A percentile compares a stretch with the other conserved stretches of the same genome.
Conservation (phyloP, 192 early-diverging fungal species). For the Radiomyces spectabilis region DNA sequence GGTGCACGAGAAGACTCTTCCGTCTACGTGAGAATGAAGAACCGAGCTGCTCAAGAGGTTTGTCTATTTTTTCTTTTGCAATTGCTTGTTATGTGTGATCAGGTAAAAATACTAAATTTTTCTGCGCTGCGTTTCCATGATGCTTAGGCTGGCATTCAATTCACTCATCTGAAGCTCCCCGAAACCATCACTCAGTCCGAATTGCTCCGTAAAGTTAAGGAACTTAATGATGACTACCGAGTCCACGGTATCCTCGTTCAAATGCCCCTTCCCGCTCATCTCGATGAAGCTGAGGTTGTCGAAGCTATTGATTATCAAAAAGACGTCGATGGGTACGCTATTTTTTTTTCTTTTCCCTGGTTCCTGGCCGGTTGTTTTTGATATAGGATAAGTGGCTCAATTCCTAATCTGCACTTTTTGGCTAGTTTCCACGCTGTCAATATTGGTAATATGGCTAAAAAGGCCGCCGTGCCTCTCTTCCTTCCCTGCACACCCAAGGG, state of each 20-base stretch:
- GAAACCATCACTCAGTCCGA: slow-evolving; percentile 59
- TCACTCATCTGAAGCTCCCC: slow-evolving; percentile 61
- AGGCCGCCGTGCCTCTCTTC: slow-evolving; percentile 73
- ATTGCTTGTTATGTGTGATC: background rate
- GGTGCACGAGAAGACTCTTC: slow-evolving; percentile 90
- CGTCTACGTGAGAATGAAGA: slow-evolving; percentile 90
- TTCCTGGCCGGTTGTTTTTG: no score
- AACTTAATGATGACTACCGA: slow-evolving; percentile 68
- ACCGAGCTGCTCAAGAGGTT: slow-evolving; percentile 81
- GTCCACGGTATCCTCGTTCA: slow-evolving; percentile 97
- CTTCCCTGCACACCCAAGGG: slow-evolving; percentile 97
- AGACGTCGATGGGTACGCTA: slow-evolving; percentile 89
- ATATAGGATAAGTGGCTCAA: background rate
- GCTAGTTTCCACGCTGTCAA: slow-evolving; percentile 85
- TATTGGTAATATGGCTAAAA: slow-evolving; percentile 86
- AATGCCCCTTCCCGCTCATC: slow-evolving; percentile 82
- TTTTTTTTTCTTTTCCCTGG: background rate
- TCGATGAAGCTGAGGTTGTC: slow-evolving; percentile 74
- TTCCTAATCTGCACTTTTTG: background rate
- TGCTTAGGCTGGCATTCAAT: slow-evolving; percentile 68
- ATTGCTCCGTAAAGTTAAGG: slow-evolving; percentile 58
- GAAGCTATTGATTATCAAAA: slow-evolving; percentile 81
- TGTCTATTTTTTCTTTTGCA: background rate
- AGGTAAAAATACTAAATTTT: background rate
- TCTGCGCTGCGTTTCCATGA: background rate